These are phyloP conservation scores for Metschnikowia bowlesiae DNA, from an alignment of 805 yeast genomes.

Conservation along the genomic window DNA sequence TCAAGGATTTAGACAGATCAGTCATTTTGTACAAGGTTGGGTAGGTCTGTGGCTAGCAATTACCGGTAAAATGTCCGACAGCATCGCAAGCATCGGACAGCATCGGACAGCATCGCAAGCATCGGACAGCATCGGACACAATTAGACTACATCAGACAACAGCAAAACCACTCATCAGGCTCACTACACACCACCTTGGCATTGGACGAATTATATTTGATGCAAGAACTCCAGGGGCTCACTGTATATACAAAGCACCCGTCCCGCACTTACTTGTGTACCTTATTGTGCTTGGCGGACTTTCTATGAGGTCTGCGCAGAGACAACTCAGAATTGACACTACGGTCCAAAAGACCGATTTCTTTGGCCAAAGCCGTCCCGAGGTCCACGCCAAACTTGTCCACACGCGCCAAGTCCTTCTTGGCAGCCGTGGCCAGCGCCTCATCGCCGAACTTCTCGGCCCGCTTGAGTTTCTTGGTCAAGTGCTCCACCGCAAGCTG, in stretches of 20 bases:
- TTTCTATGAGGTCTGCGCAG: slow-evolving; percentile 10
- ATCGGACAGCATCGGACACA: no score
- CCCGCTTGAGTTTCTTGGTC: slow-evolving; percentile 63
- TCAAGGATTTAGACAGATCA: no score
- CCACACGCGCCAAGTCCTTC: slow-evolving; percentile 63
- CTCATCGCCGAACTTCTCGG: slow-evolving; percentile 74
- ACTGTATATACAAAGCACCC: not conserved
- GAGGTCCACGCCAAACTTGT: slow-evolving; percentile 76
- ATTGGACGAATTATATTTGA: not conserved
- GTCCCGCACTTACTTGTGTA: not conserved
- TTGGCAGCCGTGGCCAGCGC: slow-evolving; percentile 50
- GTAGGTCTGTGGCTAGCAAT: no score
- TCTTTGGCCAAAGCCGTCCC: slow-evolving; percentile 65
- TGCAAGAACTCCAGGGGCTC: not conserved
- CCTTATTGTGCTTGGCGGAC: slow-evolving; percentile 14
- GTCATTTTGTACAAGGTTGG: no score
- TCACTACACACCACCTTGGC: no score
- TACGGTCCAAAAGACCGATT: slow-evolving; percentile 49
- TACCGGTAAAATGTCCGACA: no score
- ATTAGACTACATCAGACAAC: no score
- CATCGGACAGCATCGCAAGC: no score
- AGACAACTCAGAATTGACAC: slow-evolving; percentile 23
- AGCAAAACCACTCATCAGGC: no score
- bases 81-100: no score
- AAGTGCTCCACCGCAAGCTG: slow-evolving; percentile 63